These are phyloP conservation scores for Erysimum cheiri DNA, from an alignment of 441 rosid species.

Conservation along the genomic window DNA sequence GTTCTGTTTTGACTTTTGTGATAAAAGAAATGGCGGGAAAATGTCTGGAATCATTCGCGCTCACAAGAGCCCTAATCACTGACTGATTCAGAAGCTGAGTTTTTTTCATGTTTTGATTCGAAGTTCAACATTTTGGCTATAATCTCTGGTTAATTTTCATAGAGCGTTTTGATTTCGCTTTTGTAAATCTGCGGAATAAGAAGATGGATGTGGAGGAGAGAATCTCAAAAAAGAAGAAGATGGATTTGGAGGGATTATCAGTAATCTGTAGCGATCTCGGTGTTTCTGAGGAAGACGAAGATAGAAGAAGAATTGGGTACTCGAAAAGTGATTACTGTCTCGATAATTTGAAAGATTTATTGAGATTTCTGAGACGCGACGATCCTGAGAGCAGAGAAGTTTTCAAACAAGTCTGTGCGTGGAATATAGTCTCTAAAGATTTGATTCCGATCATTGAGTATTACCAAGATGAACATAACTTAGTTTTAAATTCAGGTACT, in stretches of 20 bases:
- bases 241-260: slow-evolving; percentile 77
- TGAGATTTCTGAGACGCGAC: slow-evolving; percentile 88
- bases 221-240: slow-evolving; percentile 41
- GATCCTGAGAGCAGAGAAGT: slow-evolving; percentile 86
- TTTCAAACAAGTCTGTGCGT: slow-evolving; percentile 92
- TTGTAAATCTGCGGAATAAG: background rate
- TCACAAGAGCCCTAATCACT: slow-evolving; percentile 45
- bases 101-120: slow-evolving; percentile 35
- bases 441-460: slow-evolving; percentile 87
- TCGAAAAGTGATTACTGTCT: slow-evolving; percentile 67
- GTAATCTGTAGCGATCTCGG: slow-evolving; percentile 80
- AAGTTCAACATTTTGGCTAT: slow-evolving; percentile 2
- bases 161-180: background rate
- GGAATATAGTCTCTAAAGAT: slow-evolving; percentile 86
- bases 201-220: slow-evolving; percentile 43
- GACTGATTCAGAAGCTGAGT: background rate
- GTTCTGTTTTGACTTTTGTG: slow-evolving; percentile 1
- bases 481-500: slow-evolving; percentile 84
- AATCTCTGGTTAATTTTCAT: background rate
- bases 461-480: slow-evolving; percentile 66
- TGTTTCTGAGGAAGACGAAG: slow-evolving; percentile 57
- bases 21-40: slow-evolving; percentile 64
- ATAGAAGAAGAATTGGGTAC: slow-evolving; percentile 64
- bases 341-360: slow-evolving; percentile 83
- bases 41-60: slow-evolving; percentile 52